These are phyloP conservation scores for Cladorrhinum sp. DNA, from an alignment of 2,329 filamentous ascomycete genomes.

Conservation along the genomic window DNA sequence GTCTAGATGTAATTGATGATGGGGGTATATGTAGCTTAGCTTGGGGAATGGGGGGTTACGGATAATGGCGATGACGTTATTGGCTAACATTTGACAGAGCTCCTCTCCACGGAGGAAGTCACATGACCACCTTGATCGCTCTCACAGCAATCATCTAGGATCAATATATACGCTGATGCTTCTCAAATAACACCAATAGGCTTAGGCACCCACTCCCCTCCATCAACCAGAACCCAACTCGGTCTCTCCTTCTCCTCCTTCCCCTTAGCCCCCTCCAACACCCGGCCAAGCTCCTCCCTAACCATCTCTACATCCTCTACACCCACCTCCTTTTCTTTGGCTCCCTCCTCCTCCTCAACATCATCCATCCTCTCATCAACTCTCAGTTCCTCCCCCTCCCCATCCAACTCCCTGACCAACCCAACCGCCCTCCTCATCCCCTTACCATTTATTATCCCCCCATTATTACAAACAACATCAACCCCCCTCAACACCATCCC, in stretches of 20 bases:
- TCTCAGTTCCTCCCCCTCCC: slow-evolving; percentile 22
- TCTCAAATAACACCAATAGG: slow-evolving; percentile 55
- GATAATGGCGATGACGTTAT: slow-evolving; percentile 20
- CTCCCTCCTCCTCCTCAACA: slow-evolving; percentile 27
- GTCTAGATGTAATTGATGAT: slow-evolving; percentile 7
- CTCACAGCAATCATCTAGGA: not conserved
- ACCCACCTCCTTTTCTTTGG: slow-evolving; percentile 9
- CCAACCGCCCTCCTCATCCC: slow-evolving; percentile 44
- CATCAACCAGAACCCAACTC: slow-evolving; percentile 50
- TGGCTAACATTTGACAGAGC: slow-evolving; percentile 7
- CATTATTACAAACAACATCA: slow-evolving; percentile 38
- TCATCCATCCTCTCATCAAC: slow-evolving; percentile 17
- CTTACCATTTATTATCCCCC: slow-evolving; percentile 39
- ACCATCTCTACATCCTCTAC: slow-evolving; percentile 13
- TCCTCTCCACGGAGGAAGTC: slow-evolving; percentile 1
- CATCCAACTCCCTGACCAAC: slow-evolving; percentile 42
- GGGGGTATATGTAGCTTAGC: no score
- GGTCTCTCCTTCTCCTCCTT: slow-evolving; percentile 25
- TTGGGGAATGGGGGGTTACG: not conserved
- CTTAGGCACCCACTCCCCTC: slow-evolving; percentile 51
- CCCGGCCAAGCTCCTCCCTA: slow-evolving; percentile 9
- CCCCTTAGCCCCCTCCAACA: slow-evolving; percentile 24
- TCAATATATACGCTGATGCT: not conserved
- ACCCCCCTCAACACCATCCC: slow-evolving; percentile 38
- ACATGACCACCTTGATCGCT: slow-evolving; percentile 21